These are phyloP conservation scores for Globisporangium nagaii DNA, from an alignment of 352 stramenopile genomes.

Conservation along the genomic window DNA sequence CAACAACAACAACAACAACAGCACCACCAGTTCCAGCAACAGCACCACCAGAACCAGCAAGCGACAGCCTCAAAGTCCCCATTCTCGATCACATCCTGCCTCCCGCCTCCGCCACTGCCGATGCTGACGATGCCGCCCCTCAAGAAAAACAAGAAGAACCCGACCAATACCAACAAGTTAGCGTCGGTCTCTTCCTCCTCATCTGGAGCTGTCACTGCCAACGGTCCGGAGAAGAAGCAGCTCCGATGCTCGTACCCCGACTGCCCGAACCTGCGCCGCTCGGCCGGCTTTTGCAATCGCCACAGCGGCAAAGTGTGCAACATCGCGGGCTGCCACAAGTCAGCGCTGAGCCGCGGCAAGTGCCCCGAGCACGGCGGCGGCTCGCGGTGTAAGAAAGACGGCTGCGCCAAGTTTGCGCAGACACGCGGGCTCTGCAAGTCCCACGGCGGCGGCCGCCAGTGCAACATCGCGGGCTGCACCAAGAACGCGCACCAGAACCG, in stretches of 20 bases:
- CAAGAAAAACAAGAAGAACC: constrained; percentile 55
- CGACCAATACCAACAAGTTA: constrained; percentile 2
- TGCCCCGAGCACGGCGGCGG: constrained; percentile 83
- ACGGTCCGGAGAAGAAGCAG: constrained; percentile 45
- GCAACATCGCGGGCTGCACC: constrained; percentile 64
- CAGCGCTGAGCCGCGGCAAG: constrained; percentile 72
- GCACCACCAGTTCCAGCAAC: background rate
- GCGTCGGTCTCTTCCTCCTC: background rate
- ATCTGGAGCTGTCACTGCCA: background rate
- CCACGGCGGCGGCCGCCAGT: constrained; percentile 74
- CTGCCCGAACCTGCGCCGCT: constrained; percentile 71
- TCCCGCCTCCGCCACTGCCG: constrained; percentile 44
- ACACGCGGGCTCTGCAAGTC: constrained; percentile 81
- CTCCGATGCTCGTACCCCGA: constrained; percentile 70
- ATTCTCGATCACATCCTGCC: constrained; percentile 42
- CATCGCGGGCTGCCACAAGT: constrained; percentile 63
- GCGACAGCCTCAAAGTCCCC: constrained; percentile 19
- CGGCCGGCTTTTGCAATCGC: constrained; percentile 74
- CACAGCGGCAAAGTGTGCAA: constrained; percentile 80
- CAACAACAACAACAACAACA: background rate
- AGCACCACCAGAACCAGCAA: constrained; percentile 2
- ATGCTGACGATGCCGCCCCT: constrained; percentile 71
- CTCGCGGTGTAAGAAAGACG: constrained; percentile 77
- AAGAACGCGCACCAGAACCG: constrained; percentile 86
- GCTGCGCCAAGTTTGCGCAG: constrained; percentile 83